These are phyloP conservation scores for Cyberlindnera galapagoensis DNA, from an alignment of 805 yeast species.

Conservation along the genomic window DNA sequence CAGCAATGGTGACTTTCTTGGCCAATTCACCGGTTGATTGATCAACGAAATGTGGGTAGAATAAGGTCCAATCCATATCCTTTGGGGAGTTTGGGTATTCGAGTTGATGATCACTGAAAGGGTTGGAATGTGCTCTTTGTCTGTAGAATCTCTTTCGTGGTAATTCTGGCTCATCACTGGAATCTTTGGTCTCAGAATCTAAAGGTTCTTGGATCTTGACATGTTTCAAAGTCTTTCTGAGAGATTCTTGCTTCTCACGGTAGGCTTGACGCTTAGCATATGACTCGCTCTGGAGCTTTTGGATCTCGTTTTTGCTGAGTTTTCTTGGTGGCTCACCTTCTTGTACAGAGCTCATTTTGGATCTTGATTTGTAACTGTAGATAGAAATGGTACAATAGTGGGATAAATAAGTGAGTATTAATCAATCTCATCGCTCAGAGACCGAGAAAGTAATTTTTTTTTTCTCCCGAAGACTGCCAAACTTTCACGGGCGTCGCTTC, in stretches of 20 bases:
- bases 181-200: slow-evolving; percentile 16
- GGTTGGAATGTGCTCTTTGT: slow-evolving; percentile 97
- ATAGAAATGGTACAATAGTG: no score
- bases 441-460: no score
- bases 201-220: slow-evolving; percentile 36
- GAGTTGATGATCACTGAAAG: slow-evolving; percentile 89
- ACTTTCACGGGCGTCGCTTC: no score
- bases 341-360: no score
- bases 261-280: slow-evolving; percentile 31
- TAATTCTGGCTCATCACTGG: slow-evolving; percentile 34
- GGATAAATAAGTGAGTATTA: no score
- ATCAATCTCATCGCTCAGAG: no score
- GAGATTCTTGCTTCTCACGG: slow-evolving; percentile 42
- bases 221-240: slow-evolving; percentile 40
- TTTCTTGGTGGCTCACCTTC: no score
- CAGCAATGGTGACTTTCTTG: slow-evolving; percentile 77
- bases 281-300: slow-evolving; percentile 18
- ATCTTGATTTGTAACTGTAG: no score
- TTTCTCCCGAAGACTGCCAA: no score
- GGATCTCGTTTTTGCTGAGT: slow-evolving; percentile 16
- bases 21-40: slow-evolving; percentile 35
- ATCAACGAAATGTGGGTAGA: slow-evolving; percentile 59
- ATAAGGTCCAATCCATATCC: slow-evolving; percentile 78
- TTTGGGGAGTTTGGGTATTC: slow-evolving; percentile 82
- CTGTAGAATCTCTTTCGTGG: slow-evolving; percentile 87